These are phyloP conservation scores for Sugiyamaella paludigena DNA, from an alignment of 1,139 yeast species.

Conservation along the genomic window DNA sequence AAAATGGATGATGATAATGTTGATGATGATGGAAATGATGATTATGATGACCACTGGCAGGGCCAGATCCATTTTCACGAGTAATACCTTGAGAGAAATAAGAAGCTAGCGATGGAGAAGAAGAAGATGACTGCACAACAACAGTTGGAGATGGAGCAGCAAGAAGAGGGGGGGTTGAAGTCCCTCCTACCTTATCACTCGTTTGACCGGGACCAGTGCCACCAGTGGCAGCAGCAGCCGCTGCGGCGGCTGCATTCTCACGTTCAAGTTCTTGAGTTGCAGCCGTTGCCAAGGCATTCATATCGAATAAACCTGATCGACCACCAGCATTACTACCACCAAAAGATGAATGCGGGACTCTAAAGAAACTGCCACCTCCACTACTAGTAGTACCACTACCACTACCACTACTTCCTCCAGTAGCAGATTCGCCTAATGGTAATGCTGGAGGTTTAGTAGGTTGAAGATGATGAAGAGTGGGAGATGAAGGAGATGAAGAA, in stretches of 20 bases:
- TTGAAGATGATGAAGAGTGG: slow-evolving; percentile 19
- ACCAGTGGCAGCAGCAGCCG: slow-evolving; percentile 13
- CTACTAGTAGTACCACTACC: neutral
- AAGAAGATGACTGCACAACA: slow-evolving; percentile 51
- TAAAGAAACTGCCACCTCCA: slow-evolving; percentile 18
- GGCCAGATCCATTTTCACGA: slow-evolving; percentile 13
- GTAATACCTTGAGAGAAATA: slow-evolving; percentile 42
- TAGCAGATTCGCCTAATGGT: too few relatives aligned
- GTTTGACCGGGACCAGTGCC: neutral
- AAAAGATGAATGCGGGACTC: slow-evolving; percentile 28
- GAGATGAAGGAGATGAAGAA: slow-evolving; percentile 27
- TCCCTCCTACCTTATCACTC: neutral
- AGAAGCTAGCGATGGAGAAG: slow-evolving; percentile 63
- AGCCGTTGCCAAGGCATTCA: slow-evolving; percentile 75
- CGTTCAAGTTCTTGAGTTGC: slow-evolving; percentile 74
- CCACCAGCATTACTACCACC: slow-evolving; percentile 19
- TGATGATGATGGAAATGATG: slow-evolving; percentile 32
- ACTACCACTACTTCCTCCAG: neutral
- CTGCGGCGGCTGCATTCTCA: slow-evolving; percentile 31
- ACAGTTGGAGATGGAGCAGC: slow-evolving; percentile 25
- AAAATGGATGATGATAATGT: slow-evolving; percentile 22
- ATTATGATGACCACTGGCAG: slow-evolving; percentile 21
- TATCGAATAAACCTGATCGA: slow-evolving; percentile 47
- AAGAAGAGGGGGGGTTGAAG: slow-evolving; percentile 19
- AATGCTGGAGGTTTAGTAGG: slow-evolving; percentile 11